Evolutionary conservation across 768 basidiomycete genomes (phyloP), one percentile per base, ranked within the genome.

Genomic region (Cubamyces lactineus): DNA sequence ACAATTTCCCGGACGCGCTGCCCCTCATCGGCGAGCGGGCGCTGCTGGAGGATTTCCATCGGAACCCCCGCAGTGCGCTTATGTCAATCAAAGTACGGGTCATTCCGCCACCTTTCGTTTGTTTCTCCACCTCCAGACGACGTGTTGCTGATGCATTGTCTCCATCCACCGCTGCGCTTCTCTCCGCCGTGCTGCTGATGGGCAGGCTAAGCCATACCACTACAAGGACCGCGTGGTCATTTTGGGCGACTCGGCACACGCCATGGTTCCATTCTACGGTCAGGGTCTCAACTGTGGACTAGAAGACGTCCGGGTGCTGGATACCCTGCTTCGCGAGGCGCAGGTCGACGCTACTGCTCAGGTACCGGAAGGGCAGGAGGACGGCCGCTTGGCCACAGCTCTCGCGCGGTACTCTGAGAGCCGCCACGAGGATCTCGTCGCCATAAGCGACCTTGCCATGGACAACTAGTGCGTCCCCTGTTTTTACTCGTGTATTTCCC

Each of bases 181-280:
- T 67, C 70, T 39, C 19, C 54, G 43, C 57, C 42, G 38, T n/a
- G 56, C 45, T 57, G 57, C 43, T 53, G 50, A 57, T 65, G 50
- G 57, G 61, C 66, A 96, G 94, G 83, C 86, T 68, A 86, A 81
- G 61, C 94, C 94, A 52, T 96, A 95, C 76, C 94, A 97, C 75
- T 94, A 93, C 80, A 83, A 84, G 76, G 92, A 94, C 77, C 84
- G 91, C 68, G 93, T 81, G 64, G 82, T 98, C 41, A 84, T 98
- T 57, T 77, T 99, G 52, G 96, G 96, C 57, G 96, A 99, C 75
- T 90, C 96, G 42, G 93, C 94, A 12, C 96, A 99, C 75, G 91
- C 94, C 45, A 98, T 98, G 95, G 95, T 96, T n/a, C 96, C 96
- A 64, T 96, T 95, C 78, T 95, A 91, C 73, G 92, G 96, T 45